Evolutionary conservation across 371 early-diverging fungal species (phyloP), one percentile per base, ranked within the genome.

Genomic region (Mortierella sp.): DNA sequence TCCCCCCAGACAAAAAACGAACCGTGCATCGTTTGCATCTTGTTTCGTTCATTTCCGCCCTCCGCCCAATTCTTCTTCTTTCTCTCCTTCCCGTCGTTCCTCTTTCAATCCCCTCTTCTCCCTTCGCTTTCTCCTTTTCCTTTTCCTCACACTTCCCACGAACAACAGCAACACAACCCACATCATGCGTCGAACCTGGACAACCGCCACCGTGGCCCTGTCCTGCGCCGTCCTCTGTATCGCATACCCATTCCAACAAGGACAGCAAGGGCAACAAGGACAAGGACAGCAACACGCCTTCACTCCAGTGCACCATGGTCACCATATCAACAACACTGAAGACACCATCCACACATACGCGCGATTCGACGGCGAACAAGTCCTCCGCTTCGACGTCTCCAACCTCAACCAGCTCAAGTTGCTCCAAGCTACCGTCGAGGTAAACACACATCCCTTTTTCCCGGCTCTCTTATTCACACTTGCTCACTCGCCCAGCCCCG

Each of bases 311-410:
- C 67, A 28, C 26, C 71, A 57, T 24, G 71, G 26, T 31, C 73
- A 72, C 43, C 61, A 73, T 24, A 71, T 34, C 71, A 71, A 10
- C 61, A 48, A 24, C 53, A 61, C 54, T 28, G 71, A 46, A 14
- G 72, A 64, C 69, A 21, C 61, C 10, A 71, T 69, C 10, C 37
- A 51, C 16, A 57, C 75, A 21, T 85, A 85, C 69, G 82, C 79
- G 37, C 86, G 86, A 44, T 85, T 81, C 31, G 86, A 85, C 31
- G 57, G 73, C 48, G 81, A 85, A 2, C 74, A 76, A 13, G 86
- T 85, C 40, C 73, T 78, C 50, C 86, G 86, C 24, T 37, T 85
- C 34, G 76, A 85, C n/a, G 57, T 85, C 53, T 69, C 81, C 26
- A 76, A 72, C 28, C 48, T 71, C 1, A 76, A 69, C 43, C 79